Base-by-base conservation (phyloP, 2,329 filamentous ascomycete genomes). In the Alternaria incomplexa region DNA sequence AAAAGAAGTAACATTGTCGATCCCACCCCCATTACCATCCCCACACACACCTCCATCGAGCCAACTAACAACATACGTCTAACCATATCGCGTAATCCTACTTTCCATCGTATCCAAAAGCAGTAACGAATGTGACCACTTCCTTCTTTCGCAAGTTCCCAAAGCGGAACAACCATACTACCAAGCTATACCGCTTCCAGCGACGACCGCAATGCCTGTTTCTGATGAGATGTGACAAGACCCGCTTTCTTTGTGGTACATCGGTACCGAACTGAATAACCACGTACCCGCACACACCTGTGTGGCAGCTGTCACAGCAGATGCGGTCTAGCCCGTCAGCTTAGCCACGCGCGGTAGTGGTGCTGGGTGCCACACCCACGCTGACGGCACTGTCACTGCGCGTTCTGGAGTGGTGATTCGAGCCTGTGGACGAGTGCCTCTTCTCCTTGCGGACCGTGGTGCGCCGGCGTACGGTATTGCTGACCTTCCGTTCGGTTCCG, bases 311-410 rank as follows among this genome's bases (percentile, higher is more conserved):
- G 32, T 51, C 32, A 56, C 58, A 47, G 43, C 47, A 30, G 54
- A 58, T 58, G 30, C n/a, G 43, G 40, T 44, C 28, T 60, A 47
- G 30, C 28, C 55, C 9, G 23, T 25, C 22, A n/a, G 45, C 44
- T 57, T 44, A 50, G 45, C 28, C 58, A 74, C 77, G 47, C 79
- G 68, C 26, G 66, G 28, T 73, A 54, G 52, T 44, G 32, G 44
- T 47, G 17, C 46, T 55, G n/a, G 45, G 28, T 9, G 47, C 51
- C 77, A 69, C 7, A 72, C 73, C 52, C 78, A 64, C 50, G 79
- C 55, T 43, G 26, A 64, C 52, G 62, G 64, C 40, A 79, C 65
- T 26, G 74, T 71, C 30, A 72, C 77, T 56, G 70, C 73, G 45
- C 61, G 28, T 28, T 48, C 54, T 45, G 53, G 12, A 45, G 22